These are phyloP conservation scores for Kurtzmaniella fragi DNA, from an alignment of 805 yeast genomes.

Conservation along the genomic window DNA sequence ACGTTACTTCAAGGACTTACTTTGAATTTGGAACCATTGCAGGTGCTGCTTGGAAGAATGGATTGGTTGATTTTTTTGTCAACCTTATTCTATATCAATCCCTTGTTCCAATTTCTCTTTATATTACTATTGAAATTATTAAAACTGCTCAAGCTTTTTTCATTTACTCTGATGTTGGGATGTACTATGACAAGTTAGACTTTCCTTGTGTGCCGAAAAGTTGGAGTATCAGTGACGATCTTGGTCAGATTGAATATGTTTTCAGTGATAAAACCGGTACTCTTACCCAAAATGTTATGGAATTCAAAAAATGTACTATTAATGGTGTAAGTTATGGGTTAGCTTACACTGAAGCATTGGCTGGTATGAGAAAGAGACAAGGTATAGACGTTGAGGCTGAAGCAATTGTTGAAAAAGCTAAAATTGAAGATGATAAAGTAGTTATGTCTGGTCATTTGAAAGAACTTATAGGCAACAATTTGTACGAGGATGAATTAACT, in stretches of 20 bases:
- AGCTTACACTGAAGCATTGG: constrained; percentile 80
- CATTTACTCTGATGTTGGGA: constrained; percentile 67
- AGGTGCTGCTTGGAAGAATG: constrained; percentile 60
- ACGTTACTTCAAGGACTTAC: constrained; percentile 48
- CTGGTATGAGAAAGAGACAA: constrained; percentile 72
- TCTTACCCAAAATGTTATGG: constrained; percentile 80
- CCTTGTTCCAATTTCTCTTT: constrained; percentile 76
- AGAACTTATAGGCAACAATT: constrained; percentile 14
- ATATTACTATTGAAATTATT: constrained; percentile 77
- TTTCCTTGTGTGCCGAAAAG: constrained; percentile 82
- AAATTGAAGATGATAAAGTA: constrained; percentile 52
- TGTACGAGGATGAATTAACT: constrained; percentile 58
- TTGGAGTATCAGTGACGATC: constrained; percentile 82
- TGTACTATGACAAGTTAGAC: constrained; percentile 66
- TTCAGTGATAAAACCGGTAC: constrained; percentile 87
- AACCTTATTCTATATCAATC: constrained; percentile 74
- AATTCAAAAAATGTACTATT: constrained; percentile 74
- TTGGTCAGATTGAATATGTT: constrained; percentile 81
- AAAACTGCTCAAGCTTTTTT: constrained; percentile 79
- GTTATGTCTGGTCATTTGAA: constrained; percentile 46
- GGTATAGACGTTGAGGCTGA: constrained; percentile 72
- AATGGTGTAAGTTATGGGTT: constrained; percentile 69
- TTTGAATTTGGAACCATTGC: constrained; percentile 72
- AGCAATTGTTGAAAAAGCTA: constrained; percentile 44
- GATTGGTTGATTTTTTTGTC: constrained; percentile 69